These are phyloP conservation scores for Polytrichum commune DNA, from an alignment of 225 moss, liverwort and hornwort species.

Conservation along the genomic window DNA sequence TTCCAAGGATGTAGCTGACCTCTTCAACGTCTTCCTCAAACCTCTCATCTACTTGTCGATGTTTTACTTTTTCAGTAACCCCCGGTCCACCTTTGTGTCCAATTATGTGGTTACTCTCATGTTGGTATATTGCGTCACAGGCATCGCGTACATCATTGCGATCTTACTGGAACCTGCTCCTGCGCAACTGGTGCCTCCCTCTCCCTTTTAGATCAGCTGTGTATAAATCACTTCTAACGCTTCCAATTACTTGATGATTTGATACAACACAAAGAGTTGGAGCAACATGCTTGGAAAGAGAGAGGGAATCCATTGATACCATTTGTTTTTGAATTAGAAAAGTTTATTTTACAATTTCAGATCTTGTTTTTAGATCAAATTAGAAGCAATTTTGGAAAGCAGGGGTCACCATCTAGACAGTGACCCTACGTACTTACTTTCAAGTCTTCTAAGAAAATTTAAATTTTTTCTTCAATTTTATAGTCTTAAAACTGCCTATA, in stretches of 20 bases:
- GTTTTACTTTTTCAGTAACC: constrained; percentile 93
- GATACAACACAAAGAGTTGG: too few species aligned
- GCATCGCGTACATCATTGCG: constrained; percentile 73
- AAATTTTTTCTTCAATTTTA: too few species aligned
- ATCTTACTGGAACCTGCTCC: constrained; percentile 84
- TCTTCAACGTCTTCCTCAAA: constrained; percentile 70
- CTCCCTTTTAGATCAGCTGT: not conserved
- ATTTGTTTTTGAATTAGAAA: too few species aligned
- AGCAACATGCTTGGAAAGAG: too few species aligned
- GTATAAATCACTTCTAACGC: too few species aligned
- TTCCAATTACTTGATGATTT: not conserved
- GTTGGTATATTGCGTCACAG: constrained; percentile 87
- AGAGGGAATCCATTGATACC: too few species aligned
- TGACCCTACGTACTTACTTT: not conserved
- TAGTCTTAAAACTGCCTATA: too few species aligned
- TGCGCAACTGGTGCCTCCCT: constrained; percentile 70
- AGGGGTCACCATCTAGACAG: not conserved
- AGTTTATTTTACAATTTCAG: too few species aligned
- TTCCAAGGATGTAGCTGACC: constrained; percentile 83
- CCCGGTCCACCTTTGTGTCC: constrained; percentile 63
- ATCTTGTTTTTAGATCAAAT: too few species aligned
- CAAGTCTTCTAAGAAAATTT: too few species aligned
- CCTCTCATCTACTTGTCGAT: constrained; percentile 81
- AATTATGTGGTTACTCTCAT: constrained; percentile 77
- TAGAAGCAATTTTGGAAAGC: not conserved